Conservation (phyloP, 352 stramenopile species). For the Albugo laibachii region DNA sequence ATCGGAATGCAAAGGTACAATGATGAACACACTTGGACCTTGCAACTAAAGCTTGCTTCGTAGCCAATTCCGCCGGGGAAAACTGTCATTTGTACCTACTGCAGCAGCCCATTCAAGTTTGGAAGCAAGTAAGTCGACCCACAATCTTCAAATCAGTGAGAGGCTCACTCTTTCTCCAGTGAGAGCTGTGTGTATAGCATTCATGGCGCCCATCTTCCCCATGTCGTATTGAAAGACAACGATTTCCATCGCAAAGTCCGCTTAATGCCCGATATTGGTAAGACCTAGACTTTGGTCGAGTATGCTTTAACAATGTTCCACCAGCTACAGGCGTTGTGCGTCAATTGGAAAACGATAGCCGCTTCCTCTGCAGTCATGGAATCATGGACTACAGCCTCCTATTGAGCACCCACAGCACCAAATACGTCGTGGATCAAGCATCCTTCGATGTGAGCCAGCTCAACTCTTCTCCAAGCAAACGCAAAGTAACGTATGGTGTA, state of each 20-base stretch:
- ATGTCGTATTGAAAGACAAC: slow-evolving; percentile 74
- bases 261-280: slow-evolving; percentile 32
- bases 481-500: slow-evolving; percentile 47
- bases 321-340: slow-evolving; percentile 30
- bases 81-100: slow-evolving; percentile 72
- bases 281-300: not conserved
- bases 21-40: not conserved
- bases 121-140: slow-evolving; percentile 25
- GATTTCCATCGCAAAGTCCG: slow-evolving; percentile 72
- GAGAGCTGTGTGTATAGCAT: slow-evolving; percentile 61
- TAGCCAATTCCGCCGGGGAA: slow-evolving; percentile 59
- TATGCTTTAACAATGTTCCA: not conserved
- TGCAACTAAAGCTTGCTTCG: not conserved
- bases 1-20: slow-evolving; percentile 56
- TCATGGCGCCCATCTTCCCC: slow-evolving; percentile 48
- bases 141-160: not conserved
- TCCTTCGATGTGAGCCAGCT: slow-evolving; percentile 15
- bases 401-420: slow-evolving; percentile 68
- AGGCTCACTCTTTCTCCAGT: slow-evolving; percentile 6
- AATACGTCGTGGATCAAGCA: slow-evolving; percentile 61
- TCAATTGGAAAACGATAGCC: slow-evolving; percentile 48
- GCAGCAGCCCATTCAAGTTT: slow-evolving; percentile 58
- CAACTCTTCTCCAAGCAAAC: slow-evolving; percentile 34
- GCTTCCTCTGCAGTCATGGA: slow-evolving; percentile 50
- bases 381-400: slow-evolving; percentile 84